Evolutionary conservation across 768 basidiomycete genomes (phyloP).

Genomic region (Glaciozyma martinii): DNA sequence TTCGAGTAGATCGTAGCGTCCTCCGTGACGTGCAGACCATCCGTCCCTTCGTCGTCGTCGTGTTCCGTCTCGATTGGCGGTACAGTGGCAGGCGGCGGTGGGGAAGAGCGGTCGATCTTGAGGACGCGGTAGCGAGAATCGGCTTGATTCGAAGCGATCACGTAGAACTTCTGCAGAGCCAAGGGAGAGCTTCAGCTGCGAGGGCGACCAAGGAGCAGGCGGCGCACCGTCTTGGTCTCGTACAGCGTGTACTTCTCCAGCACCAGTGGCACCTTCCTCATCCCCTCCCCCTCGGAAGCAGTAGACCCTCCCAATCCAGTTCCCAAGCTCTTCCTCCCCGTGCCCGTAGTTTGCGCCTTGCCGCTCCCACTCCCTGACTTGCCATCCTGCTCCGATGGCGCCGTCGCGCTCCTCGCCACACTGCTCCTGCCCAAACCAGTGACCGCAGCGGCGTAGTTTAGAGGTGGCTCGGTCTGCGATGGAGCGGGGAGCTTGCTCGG

Average conservation of each 20-base stretch:
- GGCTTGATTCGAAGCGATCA: slow-evolving; percentile 81
- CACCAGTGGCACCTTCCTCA: slow-evolving; percentile 7
- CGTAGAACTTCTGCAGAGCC: slow-evolving; percentile 57
- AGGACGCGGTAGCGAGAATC: slow-evolving; percentile 83
- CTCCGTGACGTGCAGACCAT: slow-evolving; percentile 48
- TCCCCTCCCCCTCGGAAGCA: not conserved
- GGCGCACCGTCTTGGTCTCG: slow-evolving; percentile 61
- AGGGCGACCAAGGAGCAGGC: not conserved
- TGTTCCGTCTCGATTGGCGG: not conserved
- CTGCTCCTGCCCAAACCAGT: too few relatives aligned
- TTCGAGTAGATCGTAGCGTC: slow-evolving; percentile 82
- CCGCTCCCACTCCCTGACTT: too few relatives aligned
- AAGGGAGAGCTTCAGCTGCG: not conserved
- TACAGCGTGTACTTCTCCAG: slow-evolving; percentile 85
- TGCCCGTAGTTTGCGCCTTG: too few relatives aligned
- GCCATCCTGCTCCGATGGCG: too few relatives aligned
- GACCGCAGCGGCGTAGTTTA: too few relatives aligned
- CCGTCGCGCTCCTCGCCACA: too few relatives aligned
- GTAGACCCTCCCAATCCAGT: not conserved
- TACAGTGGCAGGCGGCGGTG: not conserved
- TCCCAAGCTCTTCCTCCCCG: too few relatives aligned
- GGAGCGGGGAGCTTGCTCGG: too few relatives aligned
- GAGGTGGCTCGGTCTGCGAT: too few relatives aligned
- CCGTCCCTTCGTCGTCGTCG: slow-evolving; percentile 6
- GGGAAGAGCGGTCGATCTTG: slow-evolving; percentile 64